phyloP scores from a whole-genome alignment of 495 filamentous ascomycete species.

The Aspergillus taichungensis region DNA sequence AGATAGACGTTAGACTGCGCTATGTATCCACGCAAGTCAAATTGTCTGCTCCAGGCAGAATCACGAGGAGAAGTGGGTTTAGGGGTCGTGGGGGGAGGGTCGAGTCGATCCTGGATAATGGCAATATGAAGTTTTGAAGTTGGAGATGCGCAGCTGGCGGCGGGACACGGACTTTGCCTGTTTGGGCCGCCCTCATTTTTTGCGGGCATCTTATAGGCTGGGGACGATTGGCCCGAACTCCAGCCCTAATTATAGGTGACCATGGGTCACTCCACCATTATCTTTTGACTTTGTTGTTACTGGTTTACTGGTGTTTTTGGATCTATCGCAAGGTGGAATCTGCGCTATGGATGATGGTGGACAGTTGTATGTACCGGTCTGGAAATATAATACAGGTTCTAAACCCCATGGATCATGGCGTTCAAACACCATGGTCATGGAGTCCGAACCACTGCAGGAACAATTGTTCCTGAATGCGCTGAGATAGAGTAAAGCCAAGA shows the following conservation, averaged over 20 bases:
- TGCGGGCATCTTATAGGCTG: slow-evolving; percentile 11
- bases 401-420: too few relatives aligned
- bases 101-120: slow-evolving; percentile 2
- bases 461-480: background rate
- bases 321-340: too few relatives aligned
- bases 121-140: slow-evolving; percentile 32
- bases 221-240: background rate
- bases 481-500: too few relatives aligned
- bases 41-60: slow-evolving; percentile 41
- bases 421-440: too few relatives aligned
- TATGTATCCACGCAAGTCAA: slow-evolving; percentile 5
- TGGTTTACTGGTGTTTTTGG: too few relatives aligned
- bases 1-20: slow-evolving; percentile 3
- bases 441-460: too few relatives aligned
- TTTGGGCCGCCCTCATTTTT: slow-evolving; percentile 23
- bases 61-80: slow-evolving; percentile 7
- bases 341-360: too few relatives aligned
- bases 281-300: background rate
- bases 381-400: too few relatives aligned
- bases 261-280: background rate
- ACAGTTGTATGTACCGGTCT: too few relatives aligned
- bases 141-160: slow-evolving; percentile 21
- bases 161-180: slow-evolving; percentile 29
- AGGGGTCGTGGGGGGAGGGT: slow-evolving; percentile 1
- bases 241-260: slow-evolving; percentile 8